Evolutionary conservation across 2,329 filamentous ascomycete genomes (phyloP).

Genomic region (Colletotrichum liaoningense): DNA sequence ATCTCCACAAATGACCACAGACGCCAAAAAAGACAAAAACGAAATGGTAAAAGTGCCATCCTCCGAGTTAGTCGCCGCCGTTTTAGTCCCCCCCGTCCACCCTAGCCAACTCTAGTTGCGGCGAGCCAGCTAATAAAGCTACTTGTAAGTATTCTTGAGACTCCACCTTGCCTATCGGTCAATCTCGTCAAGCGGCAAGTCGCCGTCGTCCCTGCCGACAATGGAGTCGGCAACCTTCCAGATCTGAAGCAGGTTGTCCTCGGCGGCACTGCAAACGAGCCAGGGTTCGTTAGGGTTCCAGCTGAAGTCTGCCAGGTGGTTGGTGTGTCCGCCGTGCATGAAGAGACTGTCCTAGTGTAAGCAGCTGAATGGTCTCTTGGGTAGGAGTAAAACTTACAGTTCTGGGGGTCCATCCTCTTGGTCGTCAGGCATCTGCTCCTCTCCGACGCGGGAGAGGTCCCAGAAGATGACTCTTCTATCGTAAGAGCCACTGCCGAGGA

Average conservation of each 20-base stretch:
- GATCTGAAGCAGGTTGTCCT: slow-evolving; percentile 96
- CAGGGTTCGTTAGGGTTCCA: slow-evolving; percentile 98
- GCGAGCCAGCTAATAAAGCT: slow-evolving; percentile 7
- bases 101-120: not conserved
- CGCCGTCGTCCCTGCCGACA: slow-evolving; percentile 80
- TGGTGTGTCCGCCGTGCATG: slow-evolving; percentile 99
- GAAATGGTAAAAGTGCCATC: slow-evolving; percentile 18
- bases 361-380: not conserved
- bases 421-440: slow-evolving; percentile 95
- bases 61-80: slow-evolving; percentile 3
- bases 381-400: slow-evolving; percentile 64
- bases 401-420: slow-evolving; percentile 95
- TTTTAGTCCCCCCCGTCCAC: slow-evolving; percentile 7
- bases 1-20: slow-evolving; percentile 25
- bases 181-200: slow-evolving; percentile 81
- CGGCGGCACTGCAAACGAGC: slow-evolving; percentile 94
- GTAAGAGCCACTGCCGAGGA: slow-evolving; percentile 91
- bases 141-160: slow-evolving; percentile 22
- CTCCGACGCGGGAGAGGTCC: slow-evolving; percentile 91
- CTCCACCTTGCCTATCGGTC: slow-evolving; percentile 62
- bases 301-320: slow-evolving; percentile 94
- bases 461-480: slow-evolving; percentile 96
- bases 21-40: slow-evolving; percentile 32
- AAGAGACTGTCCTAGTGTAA: slow-evolving; percentile 73
- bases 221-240: slow-evolving; percentile 90